A percentile compares a stretch with the other conserved stretches of the same genome.
These are phyloP conservation scores for Sporisorium sorghi DNA, from an alignment of 1,284 basidiomycete genomes.

Conservation along the genomic window DNA sequence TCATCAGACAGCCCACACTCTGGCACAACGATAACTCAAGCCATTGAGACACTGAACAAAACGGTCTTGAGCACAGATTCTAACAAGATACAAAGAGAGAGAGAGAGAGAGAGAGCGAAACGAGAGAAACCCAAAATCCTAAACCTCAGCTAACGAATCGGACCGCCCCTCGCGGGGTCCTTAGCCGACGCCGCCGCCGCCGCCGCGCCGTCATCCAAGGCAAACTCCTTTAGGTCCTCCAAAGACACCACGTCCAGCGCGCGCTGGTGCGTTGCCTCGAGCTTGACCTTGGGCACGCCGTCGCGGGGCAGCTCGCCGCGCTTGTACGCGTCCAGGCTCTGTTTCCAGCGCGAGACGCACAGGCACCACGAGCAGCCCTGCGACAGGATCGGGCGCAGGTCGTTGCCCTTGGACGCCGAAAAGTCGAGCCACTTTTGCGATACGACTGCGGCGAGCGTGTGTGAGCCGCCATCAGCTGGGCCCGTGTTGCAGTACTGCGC, in stretches of 20 bases:
- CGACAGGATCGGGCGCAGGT: constrained; percentile 51
- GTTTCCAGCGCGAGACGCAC: constrained; percentile 71
- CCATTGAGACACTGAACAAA: too few species aligned
- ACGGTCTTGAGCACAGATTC: too few species aligned
- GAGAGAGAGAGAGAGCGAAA: neutral
- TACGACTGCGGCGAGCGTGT: constrained; percentile 58
- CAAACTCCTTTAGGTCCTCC: constrained; percentile 47
- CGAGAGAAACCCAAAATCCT: constrained; percentile 1
- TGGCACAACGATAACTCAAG: neutral
- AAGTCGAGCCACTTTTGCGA: constrained; percentile 51
- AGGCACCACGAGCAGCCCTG: constrained; percentile 60
- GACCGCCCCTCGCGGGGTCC: constrained; percentile 40
- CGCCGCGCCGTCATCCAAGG: constrained; percentile 16
- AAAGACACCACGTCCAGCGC: constrained; percentile 44
- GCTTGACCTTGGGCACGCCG: constrained; percentile 52
- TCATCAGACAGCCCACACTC: too few species aligned
- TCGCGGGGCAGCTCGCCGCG: constrained; percentile 79
- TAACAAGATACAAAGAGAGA: neutral
- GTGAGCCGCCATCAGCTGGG: constrained; percentile 49
- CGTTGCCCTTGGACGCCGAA: constrained; percentile 58
- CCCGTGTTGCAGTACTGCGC: constrained; percentile 55
- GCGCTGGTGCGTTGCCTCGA: constrained; percentile 51
- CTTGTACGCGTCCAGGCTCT: constrained; percentile 81
- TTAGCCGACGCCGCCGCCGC: too few species aligned
- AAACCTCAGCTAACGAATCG: constrained; percentile 23